Evolutionary conservation across 2,329 filamentous ascomycete genomes (phyloP).

Genomic region (Allantophomopsis lycopodina): DNA sequence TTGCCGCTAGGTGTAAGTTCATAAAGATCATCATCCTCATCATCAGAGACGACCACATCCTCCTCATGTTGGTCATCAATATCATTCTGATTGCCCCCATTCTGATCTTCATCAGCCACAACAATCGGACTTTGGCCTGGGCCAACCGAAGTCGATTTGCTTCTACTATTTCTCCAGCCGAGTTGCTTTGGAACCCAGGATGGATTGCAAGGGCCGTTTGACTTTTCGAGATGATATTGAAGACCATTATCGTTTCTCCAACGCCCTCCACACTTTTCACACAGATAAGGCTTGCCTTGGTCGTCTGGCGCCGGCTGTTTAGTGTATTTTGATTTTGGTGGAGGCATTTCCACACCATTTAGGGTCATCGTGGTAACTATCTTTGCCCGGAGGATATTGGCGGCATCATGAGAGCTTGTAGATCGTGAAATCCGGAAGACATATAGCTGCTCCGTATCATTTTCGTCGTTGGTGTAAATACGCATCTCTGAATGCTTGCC

Average conservation of each 20-base stretch:
- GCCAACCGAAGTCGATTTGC: too few species aligned
- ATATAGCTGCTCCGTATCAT: slow-evolving; percentile 6
- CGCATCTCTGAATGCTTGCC: slow-evolving; percentile 17
- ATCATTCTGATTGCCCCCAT: not conserved
- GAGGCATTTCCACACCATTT: not conserved
- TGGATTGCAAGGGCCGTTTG: slow-evolving; percentile 18
- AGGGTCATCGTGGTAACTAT: slow-evolving; percentile 10
- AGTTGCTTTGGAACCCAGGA: slow-evolving; percentile 7
- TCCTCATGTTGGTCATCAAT: not conserved
- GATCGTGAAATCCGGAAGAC: slow-evolving; percentile 11
- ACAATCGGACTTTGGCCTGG: not conserved
- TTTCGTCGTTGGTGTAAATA: slow-evolving; percentile 6
- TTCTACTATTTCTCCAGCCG: too few species aligned
- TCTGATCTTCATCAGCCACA: not conserved
- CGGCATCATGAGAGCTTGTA: slow-evolving; percentile 5
- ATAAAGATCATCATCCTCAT: not conserved
- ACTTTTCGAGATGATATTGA: slow-evolving; percentile 17
- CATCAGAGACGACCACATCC: not conserved
- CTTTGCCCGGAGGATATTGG: slow-evolving; percentile 13
- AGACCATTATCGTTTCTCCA: slow-evolving; percentile 19
- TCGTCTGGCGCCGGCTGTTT: slow-evolving; percentile 5
- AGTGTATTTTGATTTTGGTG: not conserved
- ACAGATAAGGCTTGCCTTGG: slow-evolving; percentile 14
- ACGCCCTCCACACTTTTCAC: slow-evolving; percentile 12
- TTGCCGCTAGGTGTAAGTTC: slow-evolving; percentile 1